Base-by-base conservation (phyloP, 2,329 filamentous ascomycete genomes). In the Didymellaceae sp. region DNA sequence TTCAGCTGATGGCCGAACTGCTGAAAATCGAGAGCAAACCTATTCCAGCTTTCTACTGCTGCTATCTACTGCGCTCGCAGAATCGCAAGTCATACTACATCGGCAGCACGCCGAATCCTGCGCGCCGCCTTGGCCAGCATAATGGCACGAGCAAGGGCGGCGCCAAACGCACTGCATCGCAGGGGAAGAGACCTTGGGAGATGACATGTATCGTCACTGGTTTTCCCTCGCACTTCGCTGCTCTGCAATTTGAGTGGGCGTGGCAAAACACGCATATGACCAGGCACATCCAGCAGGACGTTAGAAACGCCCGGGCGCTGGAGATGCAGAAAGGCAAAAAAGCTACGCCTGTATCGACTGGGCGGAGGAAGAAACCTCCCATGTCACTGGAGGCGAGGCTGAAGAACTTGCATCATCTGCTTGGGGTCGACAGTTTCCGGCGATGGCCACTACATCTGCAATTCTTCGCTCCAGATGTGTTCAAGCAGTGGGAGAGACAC, bases 161-260 rank as follows among this genome's bases (percentile, higher is more conserved):
- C 26, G 94, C 94, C 22, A 84, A 80, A 22, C 82, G 86, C 37
- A 99, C 94, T 0, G 83, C 87, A 9, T 81, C 83, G 43, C 74
- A 78, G 37, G 85, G 75, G 4, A 75, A 92, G 54, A 82, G 90
- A 32, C 94, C 94, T 0, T 97, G 94, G 72, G 71, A 74, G 45
- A 95, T 96, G 88, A 83, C 90, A 2, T 86, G 85, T 31, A 79
- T 97, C 5, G 88, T 97, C 1, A 89, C 89, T 6, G 93, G 93
- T 0, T 99, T 99, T 59, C 91, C 90, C 0, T 93, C 89, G 59
- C 87, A 87, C 65, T 85, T 93, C 26, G 91, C 90, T 0, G 94
- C 94, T 1, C 76, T 99, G 57, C 93, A 97, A 67, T 97, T 99
- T 68, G 93, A 97, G 88, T 97, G 93, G 93, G 92, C 93, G 30